Percentiles rank a stretch among this genome's conserved stretches.
Conservation (phyloP, 2,329 filamentous ascomycete species). For the Cryphonectria japonica region DNA sequence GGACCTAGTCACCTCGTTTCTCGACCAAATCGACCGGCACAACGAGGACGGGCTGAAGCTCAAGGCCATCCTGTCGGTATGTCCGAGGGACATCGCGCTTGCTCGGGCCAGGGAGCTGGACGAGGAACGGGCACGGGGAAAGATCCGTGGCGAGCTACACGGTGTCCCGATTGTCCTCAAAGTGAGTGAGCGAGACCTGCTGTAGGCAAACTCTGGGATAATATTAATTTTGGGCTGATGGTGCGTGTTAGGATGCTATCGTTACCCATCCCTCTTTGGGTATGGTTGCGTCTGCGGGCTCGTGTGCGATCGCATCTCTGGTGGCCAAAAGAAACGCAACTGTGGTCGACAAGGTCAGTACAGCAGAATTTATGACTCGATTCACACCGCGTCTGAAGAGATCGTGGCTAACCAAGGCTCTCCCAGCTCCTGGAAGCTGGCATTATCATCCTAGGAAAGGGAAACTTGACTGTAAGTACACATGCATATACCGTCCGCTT, state of each 20-base stretch:
- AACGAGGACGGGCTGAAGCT: constrained; percentile 30
- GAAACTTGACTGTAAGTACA: constrained; percentile 41
- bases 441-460: constrained; percentile 47
- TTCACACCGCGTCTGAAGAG: neutral
- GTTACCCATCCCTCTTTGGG: constrained; percentile 42
- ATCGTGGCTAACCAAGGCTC: neutral
- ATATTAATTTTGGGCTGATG: neutral
- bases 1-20: constrained; percentile 29
- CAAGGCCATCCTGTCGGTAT: constrained; percentile 42
- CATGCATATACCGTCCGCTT: neutral
- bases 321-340: constrained; percentile 42
- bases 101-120: constrained; percentile 44
- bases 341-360: constrained; percentile 37
- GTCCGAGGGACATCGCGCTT: constrained; percentile 41
- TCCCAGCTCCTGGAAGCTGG: constrained; percentile 40
- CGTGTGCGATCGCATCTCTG: constrained; percentile 43
- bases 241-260: constrained; percentile 40
- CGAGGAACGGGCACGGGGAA: constrained; percentile 41
- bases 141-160: constrained; percentile 43
- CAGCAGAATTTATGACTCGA: neutral
- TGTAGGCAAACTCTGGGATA: too few relatives aligned
- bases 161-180: constrained; percentile 48
- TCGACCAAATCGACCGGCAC: constrained; percentile 34
- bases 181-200: constrained; percentile 2
- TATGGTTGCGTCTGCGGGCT: constrained; percentile 46